Evolutionary conservation across 306 rosid genomes (phyloP).

Genomic region (Delonix regia): DNA sequence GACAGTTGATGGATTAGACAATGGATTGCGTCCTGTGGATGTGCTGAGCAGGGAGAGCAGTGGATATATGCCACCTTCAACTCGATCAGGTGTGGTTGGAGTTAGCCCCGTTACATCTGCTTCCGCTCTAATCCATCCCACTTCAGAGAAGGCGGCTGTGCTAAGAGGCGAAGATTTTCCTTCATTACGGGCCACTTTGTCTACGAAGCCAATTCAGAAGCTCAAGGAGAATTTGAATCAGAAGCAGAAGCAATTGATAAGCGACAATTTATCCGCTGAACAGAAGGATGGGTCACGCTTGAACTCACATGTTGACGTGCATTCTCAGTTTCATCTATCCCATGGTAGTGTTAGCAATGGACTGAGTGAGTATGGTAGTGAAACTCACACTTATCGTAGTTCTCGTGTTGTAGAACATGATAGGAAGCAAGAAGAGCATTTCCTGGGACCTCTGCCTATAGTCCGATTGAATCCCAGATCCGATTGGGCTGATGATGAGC

Average conservation of each 20-base stretch:
- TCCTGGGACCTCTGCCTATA: conserved; percentile 77
- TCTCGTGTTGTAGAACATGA: conserved; percentile 40
- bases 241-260: conserved; percentile 50
- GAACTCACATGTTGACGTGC: conserved; percentile 45
- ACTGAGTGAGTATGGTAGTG: conserved; percentile 36
- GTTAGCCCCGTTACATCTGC: conserved; percentile 28
- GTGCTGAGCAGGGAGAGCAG: conserved; percentile 45
- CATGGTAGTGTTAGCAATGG: conserved; percentile 36
- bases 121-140: conserved; percentile 30
- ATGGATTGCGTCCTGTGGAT: conserved; percentile 33
- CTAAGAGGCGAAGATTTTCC: conserved; percentile 95
- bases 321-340: conserved; percentile 48
- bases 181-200: conserved; percentile 75
- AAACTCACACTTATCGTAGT: conserved; percentile 43
- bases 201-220: conserved; percentile 65
- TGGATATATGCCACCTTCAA: conserved; percentile 66
- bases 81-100: conserved; percentile 48
- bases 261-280: conserved; percentile 48
- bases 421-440: conserved; percentile 69
- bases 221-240: conserved; percentile 59
- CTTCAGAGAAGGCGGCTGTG: conserved; percentile 48
- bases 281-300: conserved; percentile 44
- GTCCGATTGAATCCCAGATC: conserved; percentile 76
- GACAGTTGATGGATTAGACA: conserved; percentile 47
- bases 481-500: conserved; percentile 99